Evolutionary conservation across 805 yeast genomes (phyloP).

Genomic region (Zygosaccharomyces bisporus): DNA sequence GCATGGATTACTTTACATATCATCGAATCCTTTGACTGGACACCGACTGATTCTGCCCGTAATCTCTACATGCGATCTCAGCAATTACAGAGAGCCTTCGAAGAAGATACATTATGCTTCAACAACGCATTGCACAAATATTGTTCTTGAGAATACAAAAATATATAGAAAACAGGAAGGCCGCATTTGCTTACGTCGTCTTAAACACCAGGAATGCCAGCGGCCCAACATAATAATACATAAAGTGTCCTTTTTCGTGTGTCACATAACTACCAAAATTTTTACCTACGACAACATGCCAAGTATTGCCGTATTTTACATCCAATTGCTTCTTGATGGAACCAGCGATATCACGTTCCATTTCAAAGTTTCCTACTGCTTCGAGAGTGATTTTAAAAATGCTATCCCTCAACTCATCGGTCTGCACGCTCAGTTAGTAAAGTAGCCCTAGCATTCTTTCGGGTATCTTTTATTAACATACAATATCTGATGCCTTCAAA

Average conservation of each 20-base stretch:
- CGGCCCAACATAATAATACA: conserved; percentile 67
- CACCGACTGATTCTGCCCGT: neutral
- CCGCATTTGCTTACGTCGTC: conserved; percentile 44
- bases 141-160: neutral
- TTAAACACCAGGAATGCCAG: conserved; percentile 67
- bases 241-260: conserved; percentile 69
- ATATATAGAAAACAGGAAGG: neutral
- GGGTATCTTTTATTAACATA: conserved; percentile 19
- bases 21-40: conserved; percentile 6
- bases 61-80: neutral
- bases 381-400: conserved; percentile 25
- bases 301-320: conserved; percentile 58
- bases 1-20: conserved; percentile 1
- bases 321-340: conserved; percentile 63
- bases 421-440: conserved; percentile 15
- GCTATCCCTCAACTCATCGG: conserved; percentile 32
- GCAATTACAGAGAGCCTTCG: neutral
- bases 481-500: conserved; percentile 35
- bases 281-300: conserved; percentile 82
- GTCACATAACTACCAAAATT: conserved; percentile 77
- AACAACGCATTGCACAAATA: conserved; percentile 4
- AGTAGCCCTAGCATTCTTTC: neutral
- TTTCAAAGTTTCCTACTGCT: conserved; percentile 23
- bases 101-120: conserved; percentile 2
- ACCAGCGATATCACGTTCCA: conserved; percentile 56